A percentile compares a stretch with the other conserved stretches of the same genome.
Evolutionary conservation across 129 eudicot genomes (phyloP).

Genomic region (Solidago caesia): DNA sequence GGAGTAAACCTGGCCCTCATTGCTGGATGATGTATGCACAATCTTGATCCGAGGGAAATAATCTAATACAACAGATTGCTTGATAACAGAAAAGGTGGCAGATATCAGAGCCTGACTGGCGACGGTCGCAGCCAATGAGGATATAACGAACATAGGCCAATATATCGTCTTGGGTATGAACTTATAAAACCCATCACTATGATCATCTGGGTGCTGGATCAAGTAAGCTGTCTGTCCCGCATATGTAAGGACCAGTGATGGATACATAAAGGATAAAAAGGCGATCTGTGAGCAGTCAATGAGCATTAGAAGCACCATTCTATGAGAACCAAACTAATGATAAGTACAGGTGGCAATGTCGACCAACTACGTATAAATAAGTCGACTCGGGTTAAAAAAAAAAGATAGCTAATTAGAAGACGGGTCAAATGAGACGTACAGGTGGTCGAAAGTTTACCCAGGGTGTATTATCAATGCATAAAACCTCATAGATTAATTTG

Average conservation of each 20-base stretch:
- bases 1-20: constrained; percentile 77
- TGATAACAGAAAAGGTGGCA: constrained; percentile 69
- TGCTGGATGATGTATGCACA: constrained; percentile 62
- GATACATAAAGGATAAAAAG: constrained; percentile 53
- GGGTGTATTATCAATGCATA: neutral
- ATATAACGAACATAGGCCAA: constrained; percentile 68
- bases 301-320: neutral
- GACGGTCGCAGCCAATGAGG: constrained; percentile 63
- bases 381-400: neutral
- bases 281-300: constrained; percentile 40
- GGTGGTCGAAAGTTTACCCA: neutral
- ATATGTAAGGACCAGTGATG: constrained; percentile 64
- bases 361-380: neutral
- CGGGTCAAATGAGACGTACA: neutral
- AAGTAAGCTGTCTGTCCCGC: constrained; percentile 78
- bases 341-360: neutral
- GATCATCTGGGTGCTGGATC: constrained; percentile 55
- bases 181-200: constrained; percentile 61
- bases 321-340: neutral
- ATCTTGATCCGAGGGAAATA: constrained; percentile 73
- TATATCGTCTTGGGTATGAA: constrained; percentile 54
- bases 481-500: neutral
- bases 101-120: constrained; percentile 78
- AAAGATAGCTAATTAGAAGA: neutral
- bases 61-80: constrained; percentile 70